Evolutionary conservation across 148 eudicot genomes (phyloP).

Genomic region (Talinum fruticosum): DNA sequence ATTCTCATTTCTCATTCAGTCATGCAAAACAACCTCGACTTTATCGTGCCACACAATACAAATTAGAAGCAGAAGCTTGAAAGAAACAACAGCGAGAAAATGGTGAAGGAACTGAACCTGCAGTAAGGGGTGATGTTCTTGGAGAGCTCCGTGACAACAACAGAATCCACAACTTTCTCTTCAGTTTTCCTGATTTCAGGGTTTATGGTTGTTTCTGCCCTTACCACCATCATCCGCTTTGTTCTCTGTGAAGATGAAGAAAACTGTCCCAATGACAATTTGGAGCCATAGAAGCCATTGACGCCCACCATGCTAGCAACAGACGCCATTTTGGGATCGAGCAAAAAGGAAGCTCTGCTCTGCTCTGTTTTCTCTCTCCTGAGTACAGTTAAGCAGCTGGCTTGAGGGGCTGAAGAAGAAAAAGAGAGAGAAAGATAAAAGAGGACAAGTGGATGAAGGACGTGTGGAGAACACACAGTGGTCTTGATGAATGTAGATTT

Average conservation of each 20-base stretch:
- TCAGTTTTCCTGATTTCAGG: slow-evolving; percentile 82
- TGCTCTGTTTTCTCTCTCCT: background rate
- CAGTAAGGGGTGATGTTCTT: slow-evolving; percentile 90
- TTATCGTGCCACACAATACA: no score
- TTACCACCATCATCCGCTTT: slow-evolving; percentile 47
- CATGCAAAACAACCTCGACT: no score
- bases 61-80: background rate
- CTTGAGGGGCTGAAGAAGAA: background rate
- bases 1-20: no score
- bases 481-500: slow-evolving; percentile 2
- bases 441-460: background rate
- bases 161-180: slow-evolving; percentile 86
- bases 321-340: slow-evolving; percentile 28
- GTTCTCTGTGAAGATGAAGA: slow-evolving; percentile 19
- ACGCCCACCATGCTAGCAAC: slow-evolving; percentile 23
- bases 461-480: slow-evolving; percentile 46
- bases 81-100: background rate
- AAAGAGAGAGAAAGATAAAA: background rate
- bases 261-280: background rate
- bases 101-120: slow-evolving; percentile 43
- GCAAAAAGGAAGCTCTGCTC: background rate
- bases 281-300: slow-evolving; percentile 24
- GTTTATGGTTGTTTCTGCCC: slow-evolving; percentile 64
- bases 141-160: slow-evolving; percentile 68
- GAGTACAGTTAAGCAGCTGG: background rate